These are phyloP conservation scores for Mentha longifolia DNA, from an alignment of 257 asterid genomes.

Conservation along the genomic window DNA sequence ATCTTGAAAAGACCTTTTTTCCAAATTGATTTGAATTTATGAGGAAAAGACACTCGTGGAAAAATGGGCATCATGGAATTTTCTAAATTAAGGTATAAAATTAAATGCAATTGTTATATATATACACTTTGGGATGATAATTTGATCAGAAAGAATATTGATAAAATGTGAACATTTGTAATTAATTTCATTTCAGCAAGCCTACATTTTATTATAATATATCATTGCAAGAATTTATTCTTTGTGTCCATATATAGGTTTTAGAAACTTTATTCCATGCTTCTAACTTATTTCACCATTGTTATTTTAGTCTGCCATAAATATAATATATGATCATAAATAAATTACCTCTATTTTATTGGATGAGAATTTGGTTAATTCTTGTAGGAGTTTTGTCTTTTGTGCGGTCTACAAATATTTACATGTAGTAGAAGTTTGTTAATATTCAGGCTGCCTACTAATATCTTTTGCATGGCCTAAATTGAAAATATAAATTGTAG, in stretches of 20 bases:
- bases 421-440: too few relatives aligned
- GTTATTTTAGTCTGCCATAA: too few relatives aligned
- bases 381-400: too few relatives aligned
- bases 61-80: neutral
- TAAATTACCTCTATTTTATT: too few relatives aligned
- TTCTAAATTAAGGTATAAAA: neutral
- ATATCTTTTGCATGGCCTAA: too few relatives aligned
- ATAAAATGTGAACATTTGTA: neutral
- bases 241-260: neutral
- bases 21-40: conserved; percentile 16
- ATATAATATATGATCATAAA: too few relatives aligned
- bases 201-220: neutral
- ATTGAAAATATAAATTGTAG: too few relatives aligned
- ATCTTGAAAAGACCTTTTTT: neutral
- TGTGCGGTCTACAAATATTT: too few relatives aligned
- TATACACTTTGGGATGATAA: neutral
- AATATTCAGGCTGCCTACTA: too few relatives aligned
- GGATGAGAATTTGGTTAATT: too few relatives aligned
- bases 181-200: neutral
- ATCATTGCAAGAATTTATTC: conserved; percentile 21
- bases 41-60: neutral
- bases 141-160: neutral
- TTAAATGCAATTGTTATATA: too few relatives aligned
- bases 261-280: conserved; percentile 5
- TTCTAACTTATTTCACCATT: neutral